These are phyloP conservation scores for Magnolia changhungtana DNA, from an alignment of 164 flowering plant genomes.

Conservation along the genomic window DNA sequence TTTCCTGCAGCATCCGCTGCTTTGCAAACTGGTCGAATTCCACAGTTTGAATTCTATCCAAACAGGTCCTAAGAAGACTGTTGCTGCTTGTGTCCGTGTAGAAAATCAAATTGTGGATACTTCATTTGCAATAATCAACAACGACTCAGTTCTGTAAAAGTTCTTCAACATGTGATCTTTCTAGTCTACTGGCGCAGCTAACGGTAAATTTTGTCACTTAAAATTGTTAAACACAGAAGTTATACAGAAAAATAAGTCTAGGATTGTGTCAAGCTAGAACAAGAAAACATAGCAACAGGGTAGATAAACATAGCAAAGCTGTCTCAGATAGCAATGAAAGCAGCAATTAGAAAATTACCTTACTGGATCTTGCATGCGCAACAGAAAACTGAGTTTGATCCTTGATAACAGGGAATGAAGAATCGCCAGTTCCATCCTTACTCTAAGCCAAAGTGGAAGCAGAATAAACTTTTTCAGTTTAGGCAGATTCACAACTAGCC, in stretches of 20 bases:
- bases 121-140: too few relatives aligned
- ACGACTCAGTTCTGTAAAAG: too few relatives aligned
- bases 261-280: background rate
- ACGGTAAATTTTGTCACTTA: too few relatives aligned
- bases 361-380: constrained; percentile 84
- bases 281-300: background rate
- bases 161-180: too few relatives aligned
- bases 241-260: background rate
- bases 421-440: constrained; percentile 88
- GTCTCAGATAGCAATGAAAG: background rate
- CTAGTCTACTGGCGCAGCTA: too few relatives aligned
- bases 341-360: constrained; percentile 42
- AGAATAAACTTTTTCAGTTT: constrained; percentile 2
- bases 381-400: constrained; percentile 92
- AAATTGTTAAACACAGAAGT: background rate
- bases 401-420: constrained; percentile 86
- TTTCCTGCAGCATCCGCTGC: too few relatives aligned
- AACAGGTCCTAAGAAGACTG: too few relatives aligned
- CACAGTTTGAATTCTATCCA: too few relatives aligned
- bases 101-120: too few relatives aligned
- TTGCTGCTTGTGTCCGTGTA: too few relatives aligned
- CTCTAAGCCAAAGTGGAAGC: constrained; percentile 38
- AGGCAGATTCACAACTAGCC: background rate
- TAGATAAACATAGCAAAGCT: background rate
- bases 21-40: too few relatives aligned